Conservation (phyloP, 305 asterid genomes). For the Withania somnifera region DNA sequence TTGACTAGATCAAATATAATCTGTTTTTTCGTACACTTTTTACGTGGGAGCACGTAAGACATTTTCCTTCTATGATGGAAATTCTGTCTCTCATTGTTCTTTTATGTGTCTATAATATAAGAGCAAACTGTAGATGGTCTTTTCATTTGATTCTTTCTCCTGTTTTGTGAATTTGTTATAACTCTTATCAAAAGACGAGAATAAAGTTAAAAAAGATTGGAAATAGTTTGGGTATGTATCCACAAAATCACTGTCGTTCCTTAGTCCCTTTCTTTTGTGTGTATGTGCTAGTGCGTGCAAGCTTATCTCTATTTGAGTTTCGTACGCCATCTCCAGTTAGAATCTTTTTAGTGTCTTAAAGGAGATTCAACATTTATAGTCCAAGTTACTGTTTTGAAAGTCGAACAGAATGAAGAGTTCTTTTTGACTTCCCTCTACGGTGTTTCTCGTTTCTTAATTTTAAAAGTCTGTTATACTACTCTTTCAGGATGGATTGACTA, state of each 20-base stretch:
- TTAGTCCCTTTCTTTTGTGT: neutral
- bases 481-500: constrained; percentile 53
- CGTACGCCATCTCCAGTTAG: neutral
- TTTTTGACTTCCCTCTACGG: neutral
- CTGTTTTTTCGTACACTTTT: neutral
- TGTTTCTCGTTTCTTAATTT: neutral
- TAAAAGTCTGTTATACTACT: neutral
- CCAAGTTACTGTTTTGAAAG: neutral
- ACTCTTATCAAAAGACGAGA: neutral
- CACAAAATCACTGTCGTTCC: neutral
- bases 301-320: neutral
- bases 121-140: neutral
- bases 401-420: neutral
- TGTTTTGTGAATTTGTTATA: neutral
- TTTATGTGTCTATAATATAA: neutral
- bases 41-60: neutral
- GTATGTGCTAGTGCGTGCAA: neutral
- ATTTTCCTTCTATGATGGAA: neutral
- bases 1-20: neutral
- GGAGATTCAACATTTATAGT: neutral
- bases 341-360: neutral
- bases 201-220: neutral
- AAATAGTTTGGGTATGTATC: neutral
- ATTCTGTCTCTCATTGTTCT: neutral
- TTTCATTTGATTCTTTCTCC: neutral